Conservation (phyloP, 352 stramenopile genomes). For the Globisporangium splendens region DNA sequence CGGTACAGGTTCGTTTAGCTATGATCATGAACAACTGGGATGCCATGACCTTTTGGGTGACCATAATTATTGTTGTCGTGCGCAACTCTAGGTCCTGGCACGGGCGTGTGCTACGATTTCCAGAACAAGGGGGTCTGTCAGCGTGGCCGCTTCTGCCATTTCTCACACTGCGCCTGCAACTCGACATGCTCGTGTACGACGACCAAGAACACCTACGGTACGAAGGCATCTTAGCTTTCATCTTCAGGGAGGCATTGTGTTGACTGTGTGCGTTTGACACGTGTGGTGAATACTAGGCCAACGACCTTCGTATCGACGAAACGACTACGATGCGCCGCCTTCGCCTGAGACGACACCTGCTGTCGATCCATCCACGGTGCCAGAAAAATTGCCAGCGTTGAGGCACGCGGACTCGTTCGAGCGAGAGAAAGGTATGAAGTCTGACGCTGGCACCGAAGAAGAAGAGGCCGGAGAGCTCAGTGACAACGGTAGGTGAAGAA, state of each 20-base stretch:
- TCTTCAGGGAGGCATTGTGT: neutral
- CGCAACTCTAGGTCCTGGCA: slow-evolving; percentile 35
- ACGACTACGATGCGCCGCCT: slow-evolving; percentile 77
- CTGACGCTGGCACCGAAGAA: slow-evolving; percentile 35
- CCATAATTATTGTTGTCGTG: neutral
- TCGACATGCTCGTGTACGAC: slow-evolving; percentile 81
- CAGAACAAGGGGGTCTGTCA: slow-evolving; percentile 88
- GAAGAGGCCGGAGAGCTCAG: slow-evolving; percentile 71
- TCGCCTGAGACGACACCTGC: slow-evolving; percentile 40
- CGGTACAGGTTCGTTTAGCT: slow-evolving; percentile 4
- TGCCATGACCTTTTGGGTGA: neutral
- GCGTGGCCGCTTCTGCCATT: slow-evolving; percentile 80
- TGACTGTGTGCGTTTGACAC: neutral
- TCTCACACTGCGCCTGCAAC: slow-evolving; percentile 86
- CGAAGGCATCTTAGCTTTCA: neutral
- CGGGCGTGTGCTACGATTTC: slow-evolving; percentile 86
- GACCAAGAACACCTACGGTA: slow-evolving; percentile 84
- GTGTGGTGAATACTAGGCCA: slow-evolving; percentile 34
- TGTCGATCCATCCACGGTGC: slow-evolving; percentile 20
- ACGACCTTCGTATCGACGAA: slow-evolving; percentile 74
- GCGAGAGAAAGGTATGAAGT: slow-evolving; percentile 37
- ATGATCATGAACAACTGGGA: neutral
- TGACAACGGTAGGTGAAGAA: slow-evolving; percentile 45
- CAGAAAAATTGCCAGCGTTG: slow-evolving; percentile 42
- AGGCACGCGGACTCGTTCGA: slow-evolving; percentile 44